Evolutionary conservation across 495 filamentous ascomycete species (phyloP), one percentile per base, ranked within the genome.

Genomic region (Astrocystis sublimbata): DNA sequence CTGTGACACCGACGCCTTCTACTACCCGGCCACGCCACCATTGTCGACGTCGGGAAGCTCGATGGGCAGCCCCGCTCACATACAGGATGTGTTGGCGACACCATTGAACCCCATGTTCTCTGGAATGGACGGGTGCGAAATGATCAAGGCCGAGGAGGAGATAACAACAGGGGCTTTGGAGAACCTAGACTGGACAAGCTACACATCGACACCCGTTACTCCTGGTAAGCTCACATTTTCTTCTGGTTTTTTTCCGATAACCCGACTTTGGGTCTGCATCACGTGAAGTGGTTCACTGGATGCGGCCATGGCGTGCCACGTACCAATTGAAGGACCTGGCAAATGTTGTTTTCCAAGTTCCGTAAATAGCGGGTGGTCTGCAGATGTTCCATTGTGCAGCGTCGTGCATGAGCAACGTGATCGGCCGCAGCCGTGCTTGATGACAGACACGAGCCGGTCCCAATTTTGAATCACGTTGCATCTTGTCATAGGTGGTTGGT

Each of bases 21-120:
- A 85, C 73, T 93, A 90, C 72, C 92, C 93, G 9, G 85, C 92
- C 1, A 97, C 94, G 45, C 94, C 94, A 53, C 90, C 93, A 13
- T 81, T 97, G 58, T 97, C 93, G 9, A 85, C 89, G 6, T 87
- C 91, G 13, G 88, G 88, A 57, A 96, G 93, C 77, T 82, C 85
- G 47, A 88, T 91, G 75, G 92, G 89, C 81, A 96, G 92, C 81
- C 91, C 93, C 36, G 65, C 67, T 40, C 89, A 91, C 28, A 90
- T 83, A 72, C 88, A 83, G 67, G 89, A 90, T 43, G 77, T 90
- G 54, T 76, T 97, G 57, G 88, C 88, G 47, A 96, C 93, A 10
- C 93, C 94, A 23, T 77, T 93, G 59, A 89, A 88, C 68, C 89
- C 89, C 60, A 80, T 88, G 77, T 92, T 92, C 77, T 89, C 91